phyloP scores from a whole-genome alignment of 1,284 basidiomycete species.

The Blastosporella zonata region DNA sequence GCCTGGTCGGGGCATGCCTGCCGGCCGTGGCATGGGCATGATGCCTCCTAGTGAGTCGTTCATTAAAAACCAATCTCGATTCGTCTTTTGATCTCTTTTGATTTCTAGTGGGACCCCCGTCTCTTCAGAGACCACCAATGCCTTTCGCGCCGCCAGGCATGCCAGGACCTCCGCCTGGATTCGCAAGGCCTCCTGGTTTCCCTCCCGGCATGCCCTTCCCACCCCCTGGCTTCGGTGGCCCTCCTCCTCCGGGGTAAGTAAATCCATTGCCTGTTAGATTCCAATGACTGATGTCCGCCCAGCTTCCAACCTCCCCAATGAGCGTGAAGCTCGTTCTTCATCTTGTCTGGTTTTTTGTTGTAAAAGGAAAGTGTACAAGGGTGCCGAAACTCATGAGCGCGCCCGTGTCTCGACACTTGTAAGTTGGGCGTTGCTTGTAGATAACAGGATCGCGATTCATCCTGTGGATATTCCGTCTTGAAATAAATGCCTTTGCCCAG shows the following conservation, averaged over 20 bases:
- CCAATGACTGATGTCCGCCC: slow-evolving; percentile 3
- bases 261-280: neutral
- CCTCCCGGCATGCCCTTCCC: slow-evolving; percentile 77
- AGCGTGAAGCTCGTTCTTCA: slow-evolving; percentile 14
- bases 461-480: slow-evolving; percentile 3
- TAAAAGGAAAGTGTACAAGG: slow-evolving; percentile 17
- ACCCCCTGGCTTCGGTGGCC: slow-evolving; percentile 31
- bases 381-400: slow-evolving; percentile 11
- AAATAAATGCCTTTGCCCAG: slow-evolving; percentile 13
- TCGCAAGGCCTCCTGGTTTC: slow-evolving; percentile 75
- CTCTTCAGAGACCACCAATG: slow-evolving; percentile 80
- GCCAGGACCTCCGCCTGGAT: slow-evolving; percentile 79
- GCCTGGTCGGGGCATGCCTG: slow-evolving; percentile 92
- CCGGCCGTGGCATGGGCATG: slow-evolving; percentile 96
- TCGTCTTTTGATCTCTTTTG: slow-evolving; percentile 9
- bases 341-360: slow-evolving; percentile 6
- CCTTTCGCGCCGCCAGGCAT: slow-evolving; percentile 83
- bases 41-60: slow-evolving; percentile 78
- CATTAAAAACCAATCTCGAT: slow-evolving; percentile 13
- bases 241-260: slow-evolving; percentile 74
- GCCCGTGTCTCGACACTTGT: slow-evolving; percentile 15
- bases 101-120: slow-evolving; percentile 57
- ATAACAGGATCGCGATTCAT: slow-evolving; percentile 11
- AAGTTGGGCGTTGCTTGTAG: slow-evolving; percentile 16
- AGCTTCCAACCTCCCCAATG: slow-evolving; percentile 54